Evolutionary conservation across 2,329 filamentous ascomycete genomes (phyloP).

Genomic region (Chaetomium olivaceum): DNA sequence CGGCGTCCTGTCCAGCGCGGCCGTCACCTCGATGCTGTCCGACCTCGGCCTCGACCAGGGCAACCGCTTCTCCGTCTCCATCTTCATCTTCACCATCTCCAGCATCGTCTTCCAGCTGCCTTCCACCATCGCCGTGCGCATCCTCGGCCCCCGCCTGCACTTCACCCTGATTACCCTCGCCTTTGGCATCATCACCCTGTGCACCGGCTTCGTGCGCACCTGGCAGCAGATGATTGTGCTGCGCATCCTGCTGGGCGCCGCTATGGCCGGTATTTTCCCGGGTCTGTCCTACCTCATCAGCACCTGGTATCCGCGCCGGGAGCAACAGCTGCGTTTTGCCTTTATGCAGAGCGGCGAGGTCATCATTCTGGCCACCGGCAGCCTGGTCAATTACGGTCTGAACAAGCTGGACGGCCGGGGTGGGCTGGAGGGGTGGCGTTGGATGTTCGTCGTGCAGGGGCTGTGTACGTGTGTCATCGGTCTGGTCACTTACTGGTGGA

Average conservation of each 20-base stretch:
- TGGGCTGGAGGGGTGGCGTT: slow-evolving; percentile 64
- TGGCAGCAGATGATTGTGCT: slow-evolving; percentile 71
- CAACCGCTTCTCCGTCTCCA: slow-evolving; percentile 67
- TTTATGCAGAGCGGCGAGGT: slow-evolving; percentile 66
- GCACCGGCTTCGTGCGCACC: slow-evolving; percentile 65
- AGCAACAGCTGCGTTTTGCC: slow-evolving; percentile 67
- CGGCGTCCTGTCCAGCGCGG: slow-evolving; percentile 68
- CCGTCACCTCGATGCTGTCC: slow-evolving; percentile 66
- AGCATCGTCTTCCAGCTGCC: slow-evolving; percentile 69
- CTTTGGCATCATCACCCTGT: slow-evolving; percentile 66
- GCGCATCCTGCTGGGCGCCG: slow-evolving; percentile 64
- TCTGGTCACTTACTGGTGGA: slow-evolving; percentile 66
- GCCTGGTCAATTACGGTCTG: slow-evolving; percentile 69
- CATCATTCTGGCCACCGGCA: slow-evolving; percentile 63
- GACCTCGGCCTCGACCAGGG: slow-evolving; percentile 64
- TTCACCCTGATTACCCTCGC: slow-evolving; percentile 60
- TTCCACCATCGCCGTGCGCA: slow-evolving; percentile 65
- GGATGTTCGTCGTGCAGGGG: slow-evolving; percentile 69
- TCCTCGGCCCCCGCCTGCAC: slow-evolving; percentile 64
- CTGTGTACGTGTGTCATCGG: slow-evolving; percentile 61
- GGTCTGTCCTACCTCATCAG: slow-evolving; percentile 55
- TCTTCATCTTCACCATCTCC: slow-evolving; percentile 72
- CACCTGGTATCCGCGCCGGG: slow-evolving; percentile 62
- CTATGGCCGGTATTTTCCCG: slow-evolving; percentile 58
- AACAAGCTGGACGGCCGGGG: slow-evolving; percentile 60